Conservation (phyloP, 768 basidiomycete genomes). For the Psilocybe subaeruginosa region DNA sequence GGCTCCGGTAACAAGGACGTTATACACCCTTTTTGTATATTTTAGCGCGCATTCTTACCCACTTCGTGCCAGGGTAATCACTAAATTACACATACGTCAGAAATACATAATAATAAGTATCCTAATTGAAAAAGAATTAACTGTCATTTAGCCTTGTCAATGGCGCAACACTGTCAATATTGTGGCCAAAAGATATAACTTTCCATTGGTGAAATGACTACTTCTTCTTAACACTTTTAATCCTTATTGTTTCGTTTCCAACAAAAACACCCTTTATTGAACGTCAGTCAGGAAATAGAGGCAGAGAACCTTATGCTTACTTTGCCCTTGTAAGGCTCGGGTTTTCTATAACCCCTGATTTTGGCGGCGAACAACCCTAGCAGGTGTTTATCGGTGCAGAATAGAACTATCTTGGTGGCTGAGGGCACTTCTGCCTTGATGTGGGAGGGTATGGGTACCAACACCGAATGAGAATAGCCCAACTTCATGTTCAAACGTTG, state of each 20-base stretch:
- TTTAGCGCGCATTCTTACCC: neutral
- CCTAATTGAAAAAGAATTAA: neutral
- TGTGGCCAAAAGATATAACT: neutral
- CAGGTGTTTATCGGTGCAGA: slow-evolving; percentile 85
- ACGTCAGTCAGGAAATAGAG: neutral
- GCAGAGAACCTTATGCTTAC: slow-evolving; percentile 45
- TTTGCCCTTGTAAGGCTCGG: slow-evolving; percentile 98
- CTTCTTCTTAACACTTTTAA: slow-evolving; percentile 96
- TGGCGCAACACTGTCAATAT: neutral
- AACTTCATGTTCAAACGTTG: slow-evolving; percentile 87
- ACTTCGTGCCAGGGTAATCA: neutral
- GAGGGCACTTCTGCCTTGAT: slow-evolving; percentile 81
- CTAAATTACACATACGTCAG: neutral
- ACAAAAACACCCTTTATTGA: slow-evolving; percentile 83
- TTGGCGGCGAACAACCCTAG: slow-evolving; percentile 89
- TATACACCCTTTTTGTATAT: too few species aligned
- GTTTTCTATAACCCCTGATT: slow-evolving; percentile 81
- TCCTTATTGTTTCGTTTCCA: slow-evolving; percentile 88
- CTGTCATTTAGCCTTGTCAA: neutral
- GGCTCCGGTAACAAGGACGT: neutral
- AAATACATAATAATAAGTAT: slow-evolving; percentile 5
- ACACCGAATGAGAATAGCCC: slow-evolving; percentile 88
- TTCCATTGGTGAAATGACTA: slow-evolving; percentile 41
- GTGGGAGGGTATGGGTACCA: slow-evolving; percentile 78
- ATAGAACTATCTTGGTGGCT: slow-evolving; percentile 83